Base-by-base conservation (phyloP, 2,329 filamentous ascomycete genomes). In the Monilinia fructicola region DNA sequence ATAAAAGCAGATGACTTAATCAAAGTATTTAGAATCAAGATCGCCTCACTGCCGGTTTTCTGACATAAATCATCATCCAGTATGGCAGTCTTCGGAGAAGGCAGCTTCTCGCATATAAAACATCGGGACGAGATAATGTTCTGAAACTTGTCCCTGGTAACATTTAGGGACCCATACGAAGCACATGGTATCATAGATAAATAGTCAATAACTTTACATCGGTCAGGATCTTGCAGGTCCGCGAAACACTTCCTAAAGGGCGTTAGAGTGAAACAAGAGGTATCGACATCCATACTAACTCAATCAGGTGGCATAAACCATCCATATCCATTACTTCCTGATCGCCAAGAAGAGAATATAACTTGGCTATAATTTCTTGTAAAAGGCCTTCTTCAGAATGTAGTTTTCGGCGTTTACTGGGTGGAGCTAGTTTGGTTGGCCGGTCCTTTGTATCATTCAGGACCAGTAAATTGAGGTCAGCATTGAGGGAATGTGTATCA, bases 111-210 rank as follows among this genome's bases (percentile, higher is more conserved):
- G 55, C 77, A 78, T 4, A 74, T 46, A 18, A 66, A 67, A 70
- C 70, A 80, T 67, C 54, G 71, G 44, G 67, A 64, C 65, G 72
- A 58, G 61, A 67, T 44, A 66, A 74, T 72, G 38, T 74, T 71
- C 18, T 71, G 69, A 73, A 74, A 69, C 52, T 74, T 55, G 67
- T 74, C 73, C 67, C 73, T 69, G 48, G 54, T 70, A 35, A 69
- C 65, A 6, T 23, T 70, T 56, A 88, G 75, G 9, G 79, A 81
- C 42, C 79, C 78, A 66, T 84, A 82, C 18, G 80, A 78, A 21
- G 83, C 83, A 74, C 88, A 91, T 23, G 84, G 79, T 58, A 87
- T 75, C 59, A 81, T 81, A 3, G 87, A 85, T 18, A 92, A 74
- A 14, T 83, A 74, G 48, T 85, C 78, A 52, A 90, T 78, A 11